These are phyloP conservation scores for Aureobasidium lini DNA, from an alignment of 2,329 filamentous ascomycete genomes.

Conservation along the genomic window DNA sequence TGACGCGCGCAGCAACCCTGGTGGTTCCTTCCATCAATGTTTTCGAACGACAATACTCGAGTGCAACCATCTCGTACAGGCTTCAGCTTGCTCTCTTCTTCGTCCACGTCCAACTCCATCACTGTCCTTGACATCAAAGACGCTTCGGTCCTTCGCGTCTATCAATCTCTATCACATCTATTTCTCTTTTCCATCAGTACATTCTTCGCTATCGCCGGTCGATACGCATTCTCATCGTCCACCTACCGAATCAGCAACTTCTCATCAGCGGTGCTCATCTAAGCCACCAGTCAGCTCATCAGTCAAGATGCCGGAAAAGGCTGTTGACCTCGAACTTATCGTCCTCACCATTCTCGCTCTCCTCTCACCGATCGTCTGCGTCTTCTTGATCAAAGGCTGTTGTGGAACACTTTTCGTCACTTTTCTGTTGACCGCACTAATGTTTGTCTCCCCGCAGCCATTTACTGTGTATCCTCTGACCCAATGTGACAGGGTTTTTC, in stretches of 20 bases:
- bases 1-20: constrained; percentile 2
- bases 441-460: no score
- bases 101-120: not conserved
- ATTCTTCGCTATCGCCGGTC: no score
- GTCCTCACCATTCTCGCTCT: constrained; percentile 38
- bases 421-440: no score
- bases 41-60: not conserved
- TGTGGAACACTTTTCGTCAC: constrained; percentile 21
- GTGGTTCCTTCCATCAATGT: not conserved
- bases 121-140: not conserved
- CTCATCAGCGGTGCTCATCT: not conserved
- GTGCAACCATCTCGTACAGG: not conserved
- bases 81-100: not conserved
- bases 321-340: not conserved
- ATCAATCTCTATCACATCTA: not conserved
- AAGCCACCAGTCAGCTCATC: no score
- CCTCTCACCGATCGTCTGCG: constrained; percentile 42
- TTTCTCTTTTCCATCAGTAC: no score
- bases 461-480: no score
- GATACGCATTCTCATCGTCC: no score
- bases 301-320: no score
- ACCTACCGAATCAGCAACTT: not conserved
- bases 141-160: not conserved
- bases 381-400: constrained; percentile 41
- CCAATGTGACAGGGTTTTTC: not conserved